Percentiles rank a stretch among this genome's conserved stretches.
phyloP scores from a whole-genome alignment of 2,329 filamentous ascomycete genomes.

The Fusarium luffae region DNA sequence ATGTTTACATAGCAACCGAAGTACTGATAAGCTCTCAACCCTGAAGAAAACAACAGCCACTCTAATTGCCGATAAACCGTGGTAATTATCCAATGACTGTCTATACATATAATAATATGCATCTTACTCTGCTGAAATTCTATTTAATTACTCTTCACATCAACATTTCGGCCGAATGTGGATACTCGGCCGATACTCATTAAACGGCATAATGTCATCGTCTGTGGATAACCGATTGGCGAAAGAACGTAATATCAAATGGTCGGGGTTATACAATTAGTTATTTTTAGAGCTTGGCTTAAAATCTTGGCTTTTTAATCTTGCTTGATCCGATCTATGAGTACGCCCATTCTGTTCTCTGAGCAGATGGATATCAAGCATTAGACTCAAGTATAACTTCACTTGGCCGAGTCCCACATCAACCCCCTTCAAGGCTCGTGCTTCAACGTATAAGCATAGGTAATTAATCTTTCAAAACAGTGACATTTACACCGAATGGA shows the following conservation, averaged over 20 bases:
- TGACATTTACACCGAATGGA: not conserved
- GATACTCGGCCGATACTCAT: conserved; percentile 6
- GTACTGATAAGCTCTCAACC: not conserved
- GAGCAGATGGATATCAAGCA: not conserved
- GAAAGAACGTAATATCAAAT: conserved; percentile 1
- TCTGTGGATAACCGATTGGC: conserved; percentile 6
- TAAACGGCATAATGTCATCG: conserved; percentile 7
- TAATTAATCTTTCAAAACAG: not conserved
- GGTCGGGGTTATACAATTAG: not conserved
- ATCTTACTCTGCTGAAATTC: not conserved
- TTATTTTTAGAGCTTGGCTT: conserved; percentile 5
- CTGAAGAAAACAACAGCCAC: too few relatives aligned
- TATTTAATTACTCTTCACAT: not conserved
- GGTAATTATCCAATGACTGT: not conserved
- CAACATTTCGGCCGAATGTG: not conserved
- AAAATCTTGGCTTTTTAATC: not conserved
- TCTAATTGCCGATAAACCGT: not conserved
- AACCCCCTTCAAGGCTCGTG: not conserved
- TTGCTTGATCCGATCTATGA: not conserved
- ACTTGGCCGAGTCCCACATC: not conserved
- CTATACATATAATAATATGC: not conserved
- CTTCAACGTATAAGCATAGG: not conserved
- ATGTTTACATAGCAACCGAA: conserved; percentile 7
- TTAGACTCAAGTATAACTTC: not conserved
- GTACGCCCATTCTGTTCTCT: not conserved